Conservation (phyloP, 176 grass and related monocot species). For the Guadua angustifolia region DNA sequence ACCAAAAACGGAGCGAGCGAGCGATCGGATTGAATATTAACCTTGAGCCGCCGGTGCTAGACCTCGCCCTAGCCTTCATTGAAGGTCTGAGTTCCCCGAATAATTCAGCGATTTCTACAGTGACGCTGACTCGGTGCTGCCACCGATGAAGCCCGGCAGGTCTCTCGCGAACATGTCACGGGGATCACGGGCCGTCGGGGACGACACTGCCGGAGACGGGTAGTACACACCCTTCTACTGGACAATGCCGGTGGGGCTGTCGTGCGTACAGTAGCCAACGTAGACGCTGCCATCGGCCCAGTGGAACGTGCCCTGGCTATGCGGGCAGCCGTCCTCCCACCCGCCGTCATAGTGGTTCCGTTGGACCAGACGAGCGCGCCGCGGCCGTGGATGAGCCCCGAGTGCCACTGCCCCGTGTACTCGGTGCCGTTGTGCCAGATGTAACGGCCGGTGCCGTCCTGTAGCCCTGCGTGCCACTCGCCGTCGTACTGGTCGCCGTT, state of each 20-base stretch:
- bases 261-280: slow-evolving; percentile 70
- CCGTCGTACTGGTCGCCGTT: slow-evolving; percentile 96
- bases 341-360: slow-evolving; percentile 82
- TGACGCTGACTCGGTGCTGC: slow-evolving; percentile 33
- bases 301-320: slow-evolving; percentile 70
- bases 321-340: slow-evolving; percentile 83
- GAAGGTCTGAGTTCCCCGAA: slow-evolving; percentile 32
- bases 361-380: slow-evolving; percentile 76
- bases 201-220: slow-evolving; percentile 63
- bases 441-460: slow-evolving; percentile 78
- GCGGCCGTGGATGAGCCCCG: slow-evolving; percentile 71
- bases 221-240: slow-evolving; percentile 88
- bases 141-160: slow-evolving; percentile 51
- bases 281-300: slow-evolving; percentile 90
- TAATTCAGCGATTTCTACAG: slow-evolving; percentile 48
- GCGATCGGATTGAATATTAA: not conserved
- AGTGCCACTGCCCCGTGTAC: slow-evolving; percentile 81
- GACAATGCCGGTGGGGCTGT: slow-evolving; percentile 48
- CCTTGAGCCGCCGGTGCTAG: slow-evolving; percentile 55
- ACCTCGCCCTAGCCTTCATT: slow-evolving; percentile 66
- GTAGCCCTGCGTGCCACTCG: slow-evolving; percentile 74
- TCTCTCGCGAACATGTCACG: slow-evolving; percentile 71
- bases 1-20: not conserved
- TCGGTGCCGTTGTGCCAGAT: slow-evolving; percentile 87
- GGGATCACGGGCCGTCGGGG: slow-evolving; percentile 73